These are phyloP conservation scores for Plasmopara muralis DNA, from an alignment of 352 stramenopile species.

Conservation along the genomic window DNA sequence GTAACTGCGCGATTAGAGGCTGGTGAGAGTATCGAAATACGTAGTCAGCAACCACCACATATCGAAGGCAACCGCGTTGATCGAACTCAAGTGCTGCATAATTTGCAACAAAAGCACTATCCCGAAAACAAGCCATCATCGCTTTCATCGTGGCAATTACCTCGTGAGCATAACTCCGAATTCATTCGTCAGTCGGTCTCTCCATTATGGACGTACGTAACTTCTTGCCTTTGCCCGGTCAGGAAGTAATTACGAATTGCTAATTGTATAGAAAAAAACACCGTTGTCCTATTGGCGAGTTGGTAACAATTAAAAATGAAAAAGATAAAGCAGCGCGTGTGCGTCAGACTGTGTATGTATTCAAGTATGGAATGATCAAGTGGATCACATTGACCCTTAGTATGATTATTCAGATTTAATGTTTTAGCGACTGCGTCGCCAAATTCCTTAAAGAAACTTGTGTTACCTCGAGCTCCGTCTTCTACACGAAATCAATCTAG, in stretches of 20 bases:
- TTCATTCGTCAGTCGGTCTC: slow-evolving; percentile 75
- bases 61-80: slow-evolving; percentile 40
- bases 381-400: background rate
- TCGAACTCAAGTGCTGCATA: slow-evolving; percentile 44
- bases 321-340: slow-evolving; percentile 18
- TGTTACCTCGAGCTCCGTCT: slow-evolving; percentile 16
- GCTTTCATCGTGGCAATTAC: slow-evolving; percentile 53
- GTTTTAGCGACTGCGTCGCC: slow-evolving; percentile 8
- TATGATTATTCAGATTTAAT: slow-evolving; percentile 11
- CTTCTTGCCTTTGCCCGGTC: background rate
- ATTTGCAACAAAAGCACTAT: slow-evolving; percentile 10
- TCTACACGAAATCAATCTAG: slow-evolving; percentile 12
- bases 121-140: slow-evolving; percentile 20
- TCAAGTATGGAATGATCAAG: background rate
- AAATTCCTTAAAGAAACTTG: slow-evolving; percentile 11
- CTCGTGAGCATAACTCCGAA: slow-evolving; percentile 63
- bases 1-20: slow-evolving; percentile 16
- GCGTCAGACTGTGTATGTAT: slow-evolving; percentile 12
- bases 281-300: slow-evolving; percentile 31
- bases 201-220: slow-evolving; percentile 55
- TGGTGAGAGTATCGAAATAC: slow-evolving; percentile 26
- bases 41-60: slow-evolving; percentile 22
- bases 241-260: background rate
- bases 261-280: slow-evolving; percentile 15
- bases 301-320: slow-evolving; percentile 30